Conservation (phyloP, 345 rosid species). For the Salix dunnii region DNA sequence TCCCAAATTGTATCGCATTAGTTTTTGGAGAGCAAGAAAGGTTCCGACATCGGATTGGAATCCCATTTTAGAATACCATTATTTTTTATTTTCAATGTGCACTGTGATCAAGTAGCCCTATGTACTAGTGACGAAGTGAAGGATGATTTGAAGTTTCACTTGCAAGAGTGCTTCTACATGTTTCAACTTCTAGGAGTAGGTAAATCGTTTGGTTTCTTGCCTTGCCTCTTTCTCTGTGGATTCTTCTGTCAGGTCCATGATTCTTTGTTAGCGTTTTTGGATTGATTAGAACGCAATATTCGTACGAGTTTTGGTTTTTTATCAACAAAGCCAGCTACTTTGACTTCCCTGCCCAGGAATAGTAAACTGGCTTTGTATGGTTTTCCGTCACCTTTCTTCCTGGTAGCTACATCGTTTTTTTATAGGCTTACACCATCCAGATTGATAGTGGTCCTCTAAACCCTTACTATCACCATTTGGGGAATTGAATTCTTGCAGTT, state of each 20-base stretch:
- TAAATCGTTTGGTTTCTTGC: conserved; percentile 7
- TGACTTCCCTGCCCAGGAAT: background rate
- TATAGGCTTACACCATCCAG: background rate
- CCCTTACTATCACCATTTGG: background rate
- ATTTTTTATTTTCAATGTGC: background rate
- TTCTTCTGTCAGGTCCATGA: conserved; percentile 13
- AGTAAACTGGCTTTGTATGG: background rate
- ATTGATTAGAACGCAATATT: conserved; percentile 10
- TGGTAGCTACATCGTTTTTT: background rate
- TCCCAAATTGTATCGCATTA: too few relatives aligned
- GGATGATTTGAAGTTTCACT: conserved; percentile 13
- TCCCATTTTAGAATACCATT: background rate
- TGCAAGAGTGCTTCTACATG: background rate
- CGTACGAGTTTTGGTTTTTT: background rate
- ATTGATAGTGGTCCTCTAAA: background rate
- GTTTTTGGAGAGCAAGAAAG: too few relatives aligned
- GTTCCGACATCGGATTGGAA: too few relatives aligned
- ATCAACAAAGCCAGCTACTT: background rate
- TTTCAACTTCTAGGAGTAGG: background rate
- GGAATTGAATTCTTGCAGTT: background rate
- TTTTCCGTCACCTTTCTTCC: background rate
- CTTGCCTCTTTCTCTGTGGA: background rate
- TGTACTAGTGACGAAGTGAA: background rate
- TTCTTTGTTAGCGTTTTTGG: conserved; percentile 1
- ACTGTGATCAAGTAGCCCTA: background rate